Percentiles rank a stretch among this genome's conserved stretches.
phyloP scores from a whole-genome alignment of 306 rosid species.

The Bauhinia variegata region DNA sequence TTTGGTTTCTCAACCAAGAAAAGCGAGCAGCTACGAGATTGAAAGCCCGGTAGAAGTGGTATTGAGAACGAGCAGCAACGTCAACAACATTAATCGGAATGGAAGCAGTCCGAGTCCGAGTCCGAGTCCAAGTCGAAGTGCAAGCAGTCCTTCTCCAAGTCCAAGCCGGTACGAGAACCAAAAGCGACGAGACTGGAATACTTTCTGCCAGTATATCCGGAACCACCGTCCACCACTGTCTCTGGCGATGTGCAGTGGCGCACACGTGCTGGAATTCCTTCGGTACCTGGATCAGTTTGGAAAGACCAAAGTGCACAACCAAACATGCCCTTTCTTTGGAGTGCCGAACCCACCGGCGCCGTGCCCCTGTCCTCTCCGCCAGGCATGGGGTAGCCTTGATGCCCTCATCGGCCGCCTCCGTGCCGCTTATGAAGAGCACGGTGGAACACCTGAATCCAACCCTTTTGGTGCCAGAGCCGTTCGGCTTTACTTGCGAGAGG shows the following conservation, averaged over 20 bases:
- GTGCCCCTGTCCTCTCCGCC: constrained; percentile 90
- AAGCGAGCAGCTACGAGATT: constrained; percentile 10
- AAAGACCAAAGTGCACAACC: constrained; percentile 87
- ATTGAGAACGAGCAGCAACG: no score
- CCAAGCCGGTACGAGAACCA: constrained; percentile 95
- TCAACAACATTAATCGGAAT: no score
- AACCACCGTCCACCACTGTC: constrained; percentile 83
- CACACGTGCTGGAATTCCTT: constrained; percentile 87
- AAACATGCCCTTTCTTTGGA: constrained; percentile 82
- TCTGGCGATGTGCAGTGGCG: constrained; percentile 62
- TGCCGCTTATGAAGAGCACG: constrained; percentile 88
- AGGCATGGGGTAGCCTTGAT: constrained; percentile 98
- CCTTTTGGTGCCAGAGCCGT: constrained; percentile 80
- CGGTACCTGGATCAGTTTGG: constrained; percentile 92
- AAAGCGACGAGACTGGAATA: constrained; percentile 93
- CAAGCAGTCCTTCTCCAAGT: constrained; percentile 17
- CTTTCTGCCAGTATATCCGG: constrained; percentile 84
- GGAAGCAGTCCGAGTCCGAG: background rate
- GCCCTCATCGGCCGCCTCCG: constrained; percentile 95
- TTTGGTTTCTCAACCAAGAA: constrained; percentile 55
- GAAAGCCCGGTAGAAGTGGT: background rate
- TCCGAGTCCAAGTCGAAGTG: background rate
- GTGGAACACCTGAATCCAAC: constrained; percentile 60
- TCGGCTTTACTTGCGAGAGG: constrained; percentile 78
- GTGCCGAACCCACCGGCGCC: constrained; percentile 84